These are phyloP conservation scores for Geoglossum cookeanum DNA, from an alignment of 2,329 filamentous ascomycete genomes.

Conservation along the genomic window DNA sequence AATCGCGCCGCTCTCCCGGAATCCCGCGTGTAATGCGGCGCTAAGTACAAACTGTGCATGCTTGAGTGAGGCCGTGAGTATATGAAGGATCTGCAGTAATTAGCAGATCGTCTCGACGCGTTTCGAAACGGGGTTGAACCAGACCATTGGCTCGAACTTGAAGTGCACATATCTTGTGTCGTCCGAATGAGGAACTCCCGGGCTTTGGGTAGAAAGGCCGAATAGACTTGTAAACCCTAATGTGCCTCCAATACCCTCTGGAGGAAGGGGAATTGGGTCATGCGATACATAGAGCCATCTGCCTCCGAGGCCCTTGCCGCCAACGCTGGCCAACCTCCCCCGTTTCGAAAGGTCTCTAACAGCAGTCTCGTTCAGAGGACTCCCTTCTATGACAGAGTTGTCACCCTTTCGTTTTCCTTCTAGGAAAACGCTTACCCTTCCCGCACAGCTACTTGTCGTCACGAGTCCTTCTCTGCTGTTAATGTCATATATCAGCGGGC, in stretches of 20 bases:
- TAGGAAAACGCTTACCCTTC: slow-evolving; percentile 69
- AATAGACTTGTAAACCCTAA: slow-evolving; percentile 10
- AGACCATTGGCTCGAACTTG: slow-evolving; percentile 89
- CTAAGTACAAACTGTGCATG: slow-evolving; percentile 60
- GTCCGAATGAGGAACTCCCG: slow-evolving; percentile 12
- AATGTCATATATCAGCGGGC: slow-evolving; percentile 57
- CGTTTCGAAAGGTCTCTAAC: slow-evolving; percentile 6
- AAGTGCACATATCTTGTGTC: slow-evolving; percentile 48
- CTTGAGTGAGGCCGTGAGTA: slow-evolving; percentile 55
- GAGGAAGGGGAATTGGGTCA: slow-evolving; percentile 34
- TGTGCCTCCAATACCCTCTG: background rate
- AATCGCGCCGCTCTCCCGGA: slow-evolving; percentile 75
- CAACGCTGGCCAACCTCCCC: slow-evolving; percentile 25
- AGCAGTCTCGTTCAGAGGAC: slow-evolving; percentile 8
- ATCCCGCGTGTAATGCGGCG: slow-evolving; percentile 63
- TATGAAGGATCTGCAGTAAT: slow-evolving; percentile 56
- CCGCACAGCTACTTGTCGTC: slow-evolving; percentile 86
- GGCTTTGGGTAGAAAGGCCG: slow-evolving; percentile 6
- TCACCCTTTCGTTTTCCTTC: slow-evolving; percentile 41
- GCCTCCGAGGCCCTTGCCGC: slow-evolving; percentile 72
- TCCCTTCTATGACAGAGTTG: slow-evolving; percentile 17
- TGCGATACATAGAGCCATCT: slow-evolving; percentile 81
- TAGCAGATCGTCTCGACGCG: slow-evolving; percentile 5
- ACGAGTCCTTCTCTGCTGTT: slow-evolving; percentile 59
- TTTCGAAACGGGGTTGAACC: slow-evolving; percentile 13